These are phyloP conservation scores for Umbilicus rupestris DNA, from an alignment of 164 flowering plant genomes.

Conservation along the genomic window DNA sequence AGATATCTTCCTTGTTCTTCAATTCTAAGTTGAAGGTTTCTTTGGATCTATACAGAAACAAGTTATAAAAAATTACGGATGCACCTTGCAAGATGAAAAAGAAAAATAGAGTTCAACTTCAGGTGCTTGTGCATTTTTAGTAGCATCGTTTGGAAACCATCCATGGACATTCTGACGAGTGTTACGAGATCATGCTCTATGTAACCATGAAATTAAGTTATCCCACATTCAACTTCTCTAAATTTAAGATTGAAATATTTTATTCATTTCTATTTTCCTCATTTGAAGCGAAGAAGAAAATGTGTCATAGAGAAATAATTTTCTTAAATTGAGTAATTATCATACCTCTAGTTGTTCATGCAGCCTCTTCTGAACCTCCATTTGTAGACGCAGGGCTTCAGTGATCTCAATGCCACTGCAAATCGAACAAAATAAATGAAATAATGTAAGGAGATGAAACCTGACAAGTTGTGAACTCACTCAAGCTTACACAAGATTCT, in stretches of 20 bases:
- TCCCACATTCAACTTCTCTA: too few relatives aligned
- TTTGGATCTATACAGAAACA: slow-evolving; percentile 59
- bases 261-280: neutral
- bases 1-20: slow-evolving; percentile 85
- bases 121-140: neutral
- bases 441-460: neutral
- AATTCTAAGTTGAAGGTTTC: slow-evolving; percentile 81
- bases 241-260: neutral
- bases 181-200: neutral
- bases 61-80: neutral
- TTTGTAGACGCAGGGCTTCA: slow-evolving; percentile 68
- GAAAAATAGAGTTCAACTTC: neutral
- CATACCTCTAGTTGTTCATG: slow-evolving; percentile 85
- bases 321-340: neutral
- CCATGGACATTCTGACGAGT: neutral
- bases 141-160: neutral
- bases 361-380: slow-evolving; percentile 78
- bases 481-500: neutral
- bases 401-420: slow-evolving; percentile 68
- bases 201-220: neutral
- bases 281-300: neutral
- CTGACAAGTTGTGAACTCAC: neutral
- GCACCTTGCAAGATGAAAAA: too few relatives aligned
- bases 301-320: neutral
- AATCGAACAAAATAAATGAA: neutral